These are phyloP conservation scores for Phytophthora fragariae DNA, from an alignment of 352 stramenopile species.

Conservation along the genomic window DNA sequence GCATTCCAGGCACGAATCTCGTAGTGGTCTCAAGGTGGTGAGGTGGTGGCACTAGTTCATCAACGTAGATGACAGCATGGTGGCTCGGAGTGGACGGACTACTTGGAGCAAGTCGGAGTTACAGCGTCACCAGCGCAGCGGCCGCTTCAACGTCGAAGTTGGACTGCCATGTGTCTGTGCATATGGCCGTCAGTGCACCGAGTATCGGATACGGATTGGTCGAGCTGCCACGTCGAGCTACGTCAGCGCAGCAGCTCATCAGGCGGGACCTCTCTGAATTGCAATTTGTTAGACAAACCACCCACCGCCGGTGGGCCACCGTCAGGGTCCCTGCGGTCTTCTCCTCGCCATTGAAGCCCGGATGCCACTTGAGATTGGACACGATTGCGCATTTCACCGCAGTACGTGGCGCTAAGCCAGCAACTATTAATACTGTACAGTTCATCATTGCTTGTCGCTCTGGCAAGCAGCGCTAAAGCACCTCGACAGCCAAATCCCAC, in stretches of 20 bases:
- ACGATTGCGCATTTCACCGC: not conserved
- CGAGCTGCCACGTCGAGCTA: conserved; percentile 23
- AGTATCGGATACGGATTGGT: not conserved
- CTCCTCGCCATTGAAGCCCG: not conserved
- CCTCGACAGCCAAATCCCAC: no score
- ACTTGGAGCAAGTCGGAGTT: not conserved
- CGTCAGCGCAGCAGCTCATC: conserved; percentile 15
- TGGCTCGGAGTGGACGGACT: not conserved
- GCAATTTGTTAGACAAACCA: no score
- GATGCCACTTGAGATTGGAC: not conserved
- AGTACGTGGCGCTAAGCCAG: not conserved
- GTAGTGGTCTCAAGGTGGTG: not conserved
- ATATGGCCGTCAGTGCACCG: conserved; percentile 21
- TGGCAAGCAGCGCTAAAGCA: no score
- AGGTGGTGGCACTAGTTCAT: not conserved
- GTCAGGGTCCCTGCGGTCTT: not conserved
- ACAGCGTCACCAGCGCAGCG: not conserved
- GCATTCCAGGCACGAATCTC: no score
- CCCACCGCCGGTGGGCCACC: no score
- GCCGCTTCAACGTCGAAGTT: conserved; percentile 29
- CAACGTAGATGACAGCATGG: not conserved
- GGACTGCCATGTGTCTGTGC: not conserved
- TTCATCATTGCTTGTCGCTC: no score
- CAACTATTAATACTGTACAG: no score
- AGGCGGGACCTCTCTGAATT: not conserved